Evolutionary conservation across 2,329 filamentous ascomycete genomes (phyloP).

Genomic region (Xylaria sp.): DNA sequence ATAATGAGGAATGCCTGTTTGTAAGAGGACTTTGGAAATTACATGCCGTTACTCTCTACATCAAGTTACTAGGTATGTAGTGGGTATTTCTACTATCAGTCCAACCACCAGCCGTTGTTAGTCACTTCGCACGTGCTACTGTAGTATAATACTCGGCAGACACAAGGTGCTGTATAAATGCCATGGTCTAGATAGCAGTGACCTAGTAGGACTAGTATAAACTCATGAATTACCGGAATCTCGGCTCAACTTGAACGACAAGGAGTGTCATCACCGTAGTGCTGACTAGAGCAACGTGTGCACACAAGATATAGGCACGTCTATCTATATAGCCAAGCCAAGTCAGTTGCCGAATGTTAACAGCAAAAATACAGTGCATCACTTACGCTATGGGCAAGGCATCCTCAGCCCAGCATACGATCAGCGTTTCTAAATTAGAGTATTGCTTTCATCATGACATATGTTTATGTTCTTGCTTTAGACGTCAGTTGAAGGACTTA

Average conservation of each 20-base stretch:
- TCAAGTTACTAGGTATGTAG: background rate
- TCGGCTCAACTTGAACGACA: background rate
- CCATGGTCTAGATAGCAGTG: too few species aligned
- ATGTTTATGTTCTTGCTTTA: background rate
- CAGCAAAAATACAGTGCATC: background rate
- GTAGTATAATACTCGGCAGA: too few species aligned
- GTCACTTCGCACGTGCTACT: background rate
- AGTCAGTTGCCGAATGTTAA: background rate
- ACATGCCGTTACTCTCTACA: background rate
- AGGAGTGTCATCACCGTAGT: background rate
- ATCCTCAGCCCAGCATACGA: slow-evolving; percentile 18
- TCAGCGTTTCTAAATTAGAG: slow-evolving; percentile 12
- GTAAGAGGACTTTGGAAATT: background rate
- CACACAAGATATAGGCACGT: too few species aligned
- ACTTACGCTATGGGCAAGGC: background rate
- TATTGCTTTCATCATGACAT: slow-evolving; percentile 2
- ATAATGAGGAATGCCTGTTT: background rate
- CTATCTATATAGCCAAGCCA: too few species aligned
- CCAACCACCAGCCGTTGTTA: background rate
- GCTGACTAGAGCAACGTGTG: too few species aligned
- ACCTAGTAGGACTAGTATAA: too few species aligned
- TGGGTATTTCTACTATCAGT: background rate
- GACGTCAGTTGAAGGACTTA: background rate
- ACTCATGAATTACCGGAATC: background rate
- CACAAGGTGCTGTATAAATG: too few species aligned